Conservation (phyloP, 192 early-diverging fungal genomes). For the Mortierella claussenii region DNA sequence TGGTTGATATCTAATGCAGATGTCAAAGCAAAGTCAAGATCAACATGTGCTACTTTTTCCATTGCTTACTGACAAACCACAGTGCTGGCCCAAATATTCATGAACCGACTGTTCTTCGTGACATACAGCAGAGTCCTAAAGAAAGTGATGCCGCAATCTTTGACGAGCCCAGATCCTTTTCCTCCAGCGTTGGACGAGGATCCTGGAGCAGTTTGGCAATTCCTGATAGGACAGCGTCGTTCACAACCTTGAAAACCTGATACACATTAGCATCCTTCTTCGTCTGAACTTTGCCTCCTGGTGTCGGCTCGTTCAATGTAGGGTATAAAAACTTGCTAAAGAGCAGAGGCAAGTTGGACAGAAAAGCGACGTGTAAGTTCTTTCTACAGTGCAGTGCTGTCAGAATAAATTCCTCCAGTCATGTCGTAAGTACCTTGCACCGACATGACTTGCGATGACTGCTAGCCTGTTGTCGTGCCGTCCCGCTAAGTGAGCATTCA, state of each 20-base stretch:
- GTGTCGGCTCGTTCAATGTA: conserved; percentile 35
- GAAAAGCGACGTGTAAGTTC: not conserved
- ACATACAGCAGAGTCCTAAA: conserved; percentile 69
- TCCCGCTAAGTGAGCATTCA: conserved; percentile 93
- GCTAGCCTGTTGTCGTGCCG: conserved; percentile 90
- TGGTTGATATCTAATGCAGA: conserved; percentile 72
- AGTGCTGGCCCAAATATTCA: no score
- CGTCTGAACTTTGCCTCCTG: conserved; percentile 30
- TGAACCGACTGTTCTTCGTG: not conserved
- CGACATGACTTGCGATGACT: conserved; percentile 80
- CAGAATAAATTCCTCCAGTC: no score
- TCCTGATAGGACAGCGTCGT: conserved; percentile 60
- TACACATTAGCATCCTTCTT: conserved; percentile 65
- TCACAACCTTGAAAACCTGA: conserved; percentile 63
- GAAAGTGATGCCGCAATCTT: conserved; percentile 71
- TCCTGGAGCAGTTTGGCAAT: conserved; percentile 54
- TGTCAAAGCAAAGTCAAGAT: not conserved
- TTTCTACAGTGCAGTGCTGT: no score
- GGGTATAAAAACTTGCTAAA: conserved; percentile 68
- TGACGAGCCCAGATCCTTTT: conserved; percentile 54
- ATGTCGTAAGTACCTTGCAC: conserved; percentile 53
- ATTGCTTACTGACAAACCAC: no score
- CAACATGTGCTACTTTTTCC: no score
- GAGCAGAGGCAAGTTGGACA: no score
- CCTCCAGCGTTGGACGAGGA: conserved; percentile 30